Base-by-base conservation (phyloP, 2,329 filamentous ascomycete genomes). In the Diaporthe caulivora region DNA sequence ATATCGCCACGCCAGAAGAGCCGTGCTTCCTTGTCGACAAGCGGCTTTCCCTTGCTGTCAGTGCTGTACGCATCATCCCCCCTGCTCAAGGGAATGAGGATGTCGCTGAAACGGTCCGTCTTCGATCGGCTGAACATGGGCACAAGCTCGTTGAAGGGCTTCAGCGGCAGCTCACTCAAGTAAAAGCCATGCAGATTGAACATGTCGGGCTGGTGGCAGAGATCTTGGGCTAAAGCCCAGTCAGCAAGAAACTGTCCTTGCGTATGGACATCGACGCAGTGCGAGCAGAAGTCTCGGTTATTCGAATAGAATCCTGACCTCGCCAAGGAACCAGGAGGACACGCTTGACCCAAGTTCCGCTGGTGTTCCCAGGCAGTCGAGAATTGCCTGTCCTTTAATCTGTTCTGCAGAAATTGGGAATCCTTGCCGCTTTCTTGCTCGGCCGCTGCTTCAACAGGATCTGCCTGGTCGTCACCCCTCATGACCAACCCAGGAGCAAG, bases 71-170 rank as follows among this genome's bases (percentile, higher is more conserved):
- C 53, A n/a, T 78, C 74, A 26, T 51, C 70, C 15, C 73, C 74
- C 70, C 69, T 88, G 81, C 77, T 87, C 85, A 90, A 79, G 0
- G 94, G 94, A 69, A 95, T 92, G 29, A 95, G 82, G 44, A 97
- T 94, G 79, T 97, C 94, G 76, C 88, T 90, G 82, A 94, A 96
- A 6, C 91, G 91, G 57, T 89, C 86, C 1, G 92, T 90, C 77
- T 94, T 95, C 64, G 91, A 92, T 73, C 93, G 88, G 75, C 93
- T 93, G 82, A 97, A 97, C 15, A 97, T 85, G 0, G 94, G 94
- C 2, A 93, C 82, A 5, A 97, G 86, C 26, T 92, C 86, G 75
- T 90, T 88, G 1, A 92, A 88, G 0, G 91, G 89, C 64, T 90
- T 89, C 75, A 90, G 86, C 0, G 88, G 86, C 10, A 92, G 89